Base-by-base conservation (phyloP, 495 filamentous ascomycete species). In the Penicillium paradoxum region DNA sequence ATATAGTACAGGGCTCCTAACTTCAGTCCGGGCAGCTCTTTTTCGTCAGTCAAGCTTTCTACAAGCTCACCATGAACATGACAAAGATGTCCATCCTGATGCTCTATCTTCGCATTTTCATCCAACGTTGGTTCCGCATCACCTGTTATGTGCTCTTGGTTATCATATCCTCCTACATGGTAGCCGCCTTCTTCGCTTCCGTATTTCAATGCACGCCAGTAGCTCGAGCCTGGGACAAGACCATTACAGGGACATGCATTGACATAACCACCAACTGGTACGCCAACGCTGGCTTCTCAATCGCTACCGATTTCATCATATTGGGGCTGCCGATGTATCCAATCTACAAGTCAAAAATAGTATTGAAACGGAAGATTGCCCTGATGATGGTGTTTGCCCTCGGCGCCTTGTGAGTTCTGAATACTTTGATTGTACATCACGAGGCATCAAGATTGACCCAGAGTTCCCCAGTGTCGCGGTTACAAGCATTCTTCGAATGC, bases 151-250 rank as follows among this genome's bases (percentile, higher is more conserved):
- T 15, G 8, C 43, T 33, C 7, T 36, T 57, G 14, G 21, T 42
- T 18, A 39, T 64, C 25, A 59, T 75, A 47, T 53, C 66, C 21
- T 49, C 56, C 6, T 75, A 77, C 33, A 72, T 72, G 32, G 15
- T 72, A 10, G 66, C 57, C 21, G 67, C 68, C 29, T 65, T 76
- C 41, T 57, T 78, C n/a, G 62, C 56, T 6, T 73, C 66, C 17
- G 58, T 71, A 49, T 72, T 79, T 42, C 70, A 77, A 51, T 79
- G 77, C 58, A 62, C 53, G 0, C 75, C 74, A 10, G 56, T 79
- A 19, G 37, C 54, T 6, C 64, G 63, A 18, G 69, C 70, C 51
- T 79, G 71, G 64, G 37, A 69, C 19, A 66, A 69, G 25, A 53
- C 51, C 6, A 53, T 58, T 5, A 24, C 54, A 19, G 73, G 66